Percentiles rank a stretch among this genome's conserved stretches.
phyloP scores from a whole-genome alignment of 805 yeast genomes.

The Wickerhamia fluorescens region DNA sequence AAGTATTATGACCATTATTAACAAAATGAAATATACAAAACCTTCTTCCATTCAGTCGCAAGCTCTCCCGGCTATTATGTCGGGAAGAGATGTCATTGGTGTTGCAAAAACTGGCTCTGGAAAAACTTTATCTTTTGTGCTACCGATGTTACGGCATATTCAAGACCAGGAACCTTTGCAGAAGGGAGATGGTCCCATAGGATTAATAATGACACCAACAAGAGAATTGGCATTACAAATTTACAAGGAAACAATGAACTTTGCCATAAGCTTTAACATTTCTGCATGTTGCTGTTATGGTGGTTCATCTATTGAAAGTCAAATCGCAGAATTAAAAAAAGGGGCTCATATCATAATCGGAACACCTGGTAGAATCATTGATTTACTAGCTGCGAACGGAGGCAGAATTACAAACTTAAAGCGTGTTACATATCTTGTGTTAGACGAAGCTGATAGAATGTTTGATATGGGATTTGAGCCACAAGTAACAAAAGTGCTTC shows the following conservation, averaged over 20 bases:
- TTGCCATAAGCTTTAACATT: constrained; percentile 44
- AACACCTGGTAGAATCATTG: constrained; percentile 93
- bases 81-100: constrained; percentile 85
- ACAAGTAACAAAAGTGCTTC: constrained; percentile 75
- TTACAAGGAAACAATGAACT: constrained; percentile 53
- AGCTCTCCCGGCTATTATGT: constrained; percentile 84
- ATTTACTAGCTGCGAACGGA: constrained; percentile 71
- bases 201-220: constrained; percentile 80
- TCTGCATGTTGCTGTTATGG: constrained; percentile 81
- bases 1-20: constrained; percentile 45
- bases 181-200: constrained; percentile 60
- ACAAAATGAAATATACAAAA: constrained; percentile 40
- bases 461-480: constrained; percentile 98
- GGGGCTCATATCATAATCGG: constrained; percentile 82
- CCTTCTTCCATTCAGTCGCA: constrained; percentile 92
- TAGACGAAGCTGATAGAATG: constrained; percentile 96
- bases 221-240: constrained; percentile 89
- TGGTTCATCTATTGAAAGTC: constrained; percentile 76
- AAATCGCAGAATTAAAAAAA: constrained; percentile 70
- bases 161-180: constrained; percentile 56
- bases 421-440: constrained; percentile 71
- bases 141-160: constrained; percentile 82
- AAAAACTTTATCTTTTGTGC: constrained; percentile 79
- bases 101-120: constrained; percentile 97
- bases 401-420: constrained; percentile 68